Evolutionary conservation across 805 yeast genomes (phyloP).

Genomic region (Ogataea kodamae): DNA sequence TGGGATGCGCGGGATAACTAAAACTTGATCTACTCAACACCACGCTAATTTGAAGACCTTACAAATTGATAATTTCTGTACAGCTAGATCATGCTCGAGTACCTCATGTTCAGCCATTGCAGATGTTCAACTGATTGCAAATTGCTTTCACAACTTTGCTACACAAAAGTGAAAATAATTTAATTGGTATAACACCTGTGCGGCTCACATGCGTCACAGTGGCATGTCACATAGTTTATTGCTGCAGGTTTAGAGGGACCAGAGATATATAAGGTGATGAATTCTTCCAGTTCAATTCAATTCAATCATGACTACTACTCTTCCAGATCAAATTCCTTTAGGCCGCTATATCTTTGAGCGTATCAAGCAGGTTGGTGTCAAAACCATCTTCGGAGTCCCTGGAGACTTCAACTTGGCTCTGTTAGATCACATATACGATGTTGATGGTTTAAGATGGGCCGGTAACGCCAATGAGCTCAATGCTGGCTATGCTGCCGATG

Average conservation of each 20-base stretch:
- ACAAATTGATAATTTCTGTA: too few species aligned
- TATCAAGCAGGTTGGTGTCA: constrained; percentile 65
- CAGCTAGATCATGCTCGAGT: too few species aligned
- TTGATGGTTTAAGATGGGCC: constrained; percentile 78
- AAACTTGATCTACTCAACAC: too few species aligned
- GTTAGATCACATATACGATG: constrained; percentile 70
- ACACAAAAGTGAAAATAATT: too few species aligned
- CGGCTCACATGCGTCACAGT: constrained; percentile 8
- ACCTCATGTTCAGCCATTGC: neutral
- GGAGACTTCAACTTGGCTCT: constrained; percentile 77
- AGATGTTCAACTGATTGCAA: neutral
- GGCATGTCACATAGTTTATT: constrained; percentile 8
- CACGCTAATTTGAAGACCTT: too few species aligned
- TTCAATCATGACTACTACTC: constrained; percentile 11
- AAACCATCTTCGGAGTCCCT: constrained; percentile 75
- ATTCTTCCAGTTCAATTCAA: neutral
- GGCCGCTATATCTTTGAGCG: constrained; percentile 80
- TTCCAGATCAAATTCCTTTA: constrained; percentile 46
- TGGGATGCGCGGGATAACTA: constrained; percentile 1
- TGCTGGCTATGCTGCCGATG: constrained; percentile 87
- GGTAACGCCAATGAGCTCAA: constrained; percentile 89
- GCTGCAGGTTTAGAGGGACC: constrained; percentile 5
- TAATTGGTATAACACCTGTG: constrained; percentile 4
- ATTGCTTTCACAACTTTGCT: too few species aligned
- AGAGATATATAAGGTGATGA: constrained; percentile 2